phyloP scores from a whole-genome alignment of 257 asterid genomes.

The Fraxinus cuspidata region DNA sequence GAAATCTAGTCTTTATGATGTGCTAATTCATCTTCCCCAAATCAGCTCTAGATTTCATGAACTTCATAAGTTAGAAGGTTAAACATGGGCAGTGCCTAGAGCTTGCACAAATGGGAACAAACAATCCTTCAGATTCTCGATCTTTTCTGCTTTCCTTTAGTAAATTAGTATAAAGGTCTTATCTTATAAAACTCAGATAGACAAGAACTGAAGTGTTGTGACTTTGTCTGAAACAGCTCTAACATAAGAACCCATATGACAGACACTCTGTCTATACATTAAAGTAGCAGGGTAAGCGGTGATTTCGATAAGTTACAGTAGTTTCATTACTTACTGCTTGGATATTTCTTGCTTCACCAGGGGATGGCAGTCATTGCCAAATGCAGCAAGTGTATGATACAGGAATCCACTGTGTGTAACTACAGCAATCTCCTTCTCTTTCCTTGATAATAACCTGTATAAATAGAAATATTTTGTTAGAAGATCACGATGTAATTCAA shows the following conservation, averaged over 20 bases:
- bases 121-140: not conserved
- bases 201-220: not conserved
- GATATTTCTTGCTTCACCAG: conserved; percentile 66
- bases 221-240: not conserved
- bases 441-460: conserved; percentile 68
- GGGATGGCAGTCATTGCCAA: conserved; percentile 76
- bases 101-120: not conserved
- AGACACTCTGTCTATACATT: not conserved
- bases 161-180: not conserved
- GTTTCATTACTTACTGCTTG: conserved; percentile 57
- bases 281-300: not conserved
- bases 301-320: not conserved
- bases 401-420: conserved; percentile 93
- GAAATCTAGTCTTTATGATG: not conserved
- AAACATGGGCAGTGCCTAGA: not conserved
- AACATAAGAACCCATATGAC: not conserved
- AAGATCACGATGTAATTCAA: not conserved
- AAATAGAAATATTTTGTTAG: conserved; percentile 8
- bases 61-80: not conserved
- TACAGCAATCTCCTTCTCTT: conserved; percentile 89
- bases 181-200: not conserved
- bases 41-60: not conserved
- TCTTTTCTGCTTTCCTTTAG: not conserved
- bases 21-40: not conserved
- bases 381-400: conserved; percentile 62